Evolutionary conservation across 2,329 filamentous ascomycete genomes (phyloP).

Genomic region (Incumbomyces delicatus): DNA sequence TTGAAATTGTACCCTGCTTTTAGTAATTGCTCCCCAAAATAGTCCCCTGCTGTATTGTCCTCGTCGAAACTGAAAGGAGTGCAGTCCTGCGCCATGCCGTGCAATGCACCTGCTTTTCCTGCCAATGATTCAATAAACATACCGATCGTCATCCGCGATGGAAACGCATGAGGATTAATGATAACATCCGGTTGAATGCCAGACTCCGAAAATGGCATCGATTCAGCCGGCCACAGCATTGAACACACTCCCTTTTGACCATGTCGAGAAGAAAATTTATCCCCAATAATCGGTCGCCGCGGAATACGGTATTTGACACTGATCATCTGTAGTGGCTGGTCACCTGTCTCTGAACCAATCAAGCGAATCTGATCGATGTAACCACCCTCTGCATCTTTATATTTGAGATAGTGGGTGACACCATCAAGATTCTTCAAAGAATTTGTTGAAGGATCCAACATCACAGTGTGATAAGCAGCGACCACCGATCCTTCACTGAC

Average conservation of each 20-base stretch:
- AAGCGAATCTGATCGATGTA: constrained; percentile 90
- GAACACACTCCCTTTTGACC: constrained; percentile 96
- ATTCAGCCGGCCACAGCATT: constrained; percentile 85
- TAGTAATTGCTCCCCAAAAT: constrained; percentile 90
- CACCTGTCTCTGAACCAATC: constrained; percentile 73
- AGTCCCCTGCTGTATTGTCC: constrained; percentile 81
- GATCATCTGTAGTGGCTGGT: constrained; percentile 74
- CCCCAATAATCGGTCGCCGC: constrained; percentile 82
- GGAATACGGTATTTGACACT: constrained; percentile 91
- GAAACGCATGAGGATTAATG: constrained; percentile 99
- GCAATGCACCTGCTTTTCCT: constrained; percentile 85
- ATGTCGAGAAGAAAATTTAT: constrained; percentile 98
- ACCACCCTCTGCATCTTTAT: constrained; percentile 81
- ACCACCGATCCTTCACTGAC: constrained; percentile 74
- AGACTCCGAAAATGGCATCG: constrained; percentile 95
- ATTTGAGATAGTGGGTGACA: constrained; percentile 78
- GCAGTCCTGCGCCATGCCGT: constrained; percentile 90
- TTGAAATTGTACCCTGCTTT: constrained; percentile 96
- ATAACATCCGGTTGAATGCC: constrained; percentile 96
- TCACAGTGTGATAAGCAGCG: constrained; percentile 82
- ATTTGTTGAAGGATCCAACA: constrained; percentile 58
- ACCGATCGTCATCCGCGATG: constrained; percentile 98
- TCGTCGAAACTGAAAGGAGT: constrained; percentile 95
- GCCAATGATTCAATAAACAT: constrained; percentile 98
- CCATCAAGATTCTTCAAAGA: constrained; percentile 79